Conservation (phyloP, 345 rosid genomes). For the Eucalyptus caleyi region DNA sequence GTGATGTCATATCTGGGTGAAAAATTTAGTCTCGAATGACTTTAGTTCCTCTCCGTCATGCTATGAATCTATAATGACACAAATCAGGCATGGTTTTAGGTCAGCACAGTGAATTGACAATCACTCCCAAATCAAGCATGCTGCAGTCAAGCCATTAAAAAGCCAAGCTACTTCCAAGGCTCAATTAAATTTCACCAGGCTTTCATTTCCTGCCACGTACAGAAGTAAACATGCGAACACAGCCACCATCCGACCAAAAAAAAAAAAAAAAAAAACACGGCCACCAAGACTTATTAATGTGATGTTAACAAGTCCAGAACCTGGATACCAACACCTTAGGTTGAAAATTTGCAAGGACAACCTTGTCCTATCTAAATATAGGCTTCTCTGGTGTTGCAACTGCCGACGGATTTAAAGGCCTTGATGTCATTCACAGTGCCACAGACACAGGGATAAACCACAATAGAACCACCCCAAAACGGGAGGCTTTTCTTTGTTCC, state of each 20-base stretch:
- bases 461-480: background rate
- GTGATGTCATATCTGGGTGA: background rate
- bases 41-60: background rate
- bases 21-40: background rate
- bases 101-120: background rate
- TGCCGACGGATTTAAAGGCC: background rate
- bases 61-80: background rate
- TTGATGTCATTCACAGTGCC: background rate
- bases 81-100: background rate
- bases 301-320: background rate
- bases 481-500: background rate
- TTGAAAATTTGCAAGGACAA: background rate
- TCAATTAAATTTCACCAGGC: background rate
- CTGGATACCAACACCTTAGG: background rate
- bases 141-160: background rate
- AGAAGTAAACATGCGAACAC: background rate
- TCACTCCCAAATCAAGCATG: background rate
- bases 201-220: background rate
- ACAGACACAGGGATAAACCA: background rate
- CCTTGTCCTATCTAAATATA: background rate
- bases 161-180: background rate
- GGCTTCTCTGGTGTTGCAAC: background rate
- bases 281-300: background rate
- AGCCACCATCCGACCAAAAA: background rate
- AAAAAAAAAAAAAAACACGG: background rate